Base-by-base conservation (phyloP, 169 alveolate genomes). In the Plasmodium gonderi region DNA sequence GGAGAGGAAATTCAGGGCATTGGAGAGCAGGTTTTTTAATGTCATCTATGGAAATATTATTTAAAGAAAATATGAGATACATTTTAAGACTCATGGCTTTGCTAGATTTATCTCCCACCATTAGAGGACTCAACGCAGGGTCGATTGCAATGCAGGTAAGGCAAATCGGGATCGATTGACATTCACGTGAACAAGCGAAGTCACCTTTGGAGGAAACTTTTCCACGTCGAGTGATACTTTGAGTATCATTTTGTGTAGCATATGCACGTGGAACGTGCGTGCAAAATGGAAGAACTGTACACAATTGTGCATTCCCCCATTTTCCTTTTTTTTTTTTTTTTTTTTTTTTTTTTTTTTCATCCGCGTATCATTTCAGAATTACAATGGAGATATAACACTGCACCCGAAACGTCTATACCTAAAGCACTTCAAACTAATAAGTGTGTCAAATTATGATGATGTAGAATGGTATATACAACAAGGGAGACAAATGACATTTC, bases 1-100 rank as follows among this genome's bases (percentile, higher is more conserved):
- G 96, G 95, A 33, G 95, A 44, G 95, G 96, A 31, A 75, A 64
- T 14, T 80, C 91, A 1, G 93, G 95, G 6, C 80, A 79, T 26
- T 91, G 95, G 95, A 75, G 96, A 45, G 95, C 95, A n/a, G 95
- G 96, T 8, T 91, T 91, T 90, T 60, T 91, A 36, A 91, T 94
- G 78, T 91, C 96, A 3, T 90, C 87, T 1, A 89, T 94, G 92
- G 96, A 94, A 75, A 64, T 91, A 45, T 87, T 91, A 72, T 92
- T 91, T 31, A 91, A 94, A 82, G 95, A 94, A 69, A 90, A 94
- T 38, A 90, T 94, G 68, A 54, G 93, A 31, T 87, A 91, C 42
- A 72, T 94, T 42, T 69, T 94, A 26, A 82, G 96, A n/a, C 83
- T 94, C 17, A 94, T 94, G 81, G 96, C 96, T 1, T 76, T 94